These are phyloP conservation scores for Skeletonema potamos DNA, from an alignment of 108 stramenopile species.

Conservation along the genomic window DNA sequence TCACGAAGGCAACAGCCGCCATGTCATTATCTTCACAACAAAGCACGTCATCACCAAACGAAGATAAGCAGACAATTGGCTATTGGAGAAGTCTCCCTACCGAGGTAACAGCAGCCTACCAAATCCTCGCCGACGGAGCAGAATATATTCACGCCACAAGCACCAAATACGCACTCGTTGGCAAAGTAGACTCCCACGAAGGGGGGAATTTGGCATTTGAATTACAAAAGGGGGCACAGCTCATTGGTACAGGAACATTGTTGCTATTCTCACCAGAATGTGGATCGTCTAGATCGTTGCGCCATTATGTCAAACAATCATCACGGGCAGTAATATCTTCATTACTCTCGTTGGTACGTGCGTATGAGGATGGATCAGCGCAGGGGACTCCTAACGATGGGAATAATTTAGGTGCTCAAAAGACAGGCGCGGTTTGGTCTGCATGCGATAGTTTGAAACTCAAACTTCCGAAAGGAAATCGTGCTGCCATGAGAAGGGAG, in stretches of 20 bases:
- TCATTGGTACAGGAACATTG: conserved; percentile 58
- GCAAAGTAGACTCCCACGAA: conserved; percentile 54
- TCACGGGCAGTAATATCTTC: conserved; percentile 51
- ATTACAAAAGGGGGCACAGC: conserved; percentile 65
- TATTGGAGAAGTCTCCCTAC: conserved; percentile 67
- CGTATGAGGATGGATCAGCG: conserved; percentile 50
- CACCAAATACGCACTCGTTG: conserved; percentile 83
- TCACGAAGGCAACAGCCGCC: conserved; percentile 1
- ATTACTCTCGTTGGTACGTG: conserved; percentile 48
- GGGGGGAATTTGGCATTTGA: conserved; percentile 52
- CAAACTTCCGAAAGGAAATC: conserved; percentile 62
- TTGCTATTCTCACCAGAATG: conserved; percentile 42
- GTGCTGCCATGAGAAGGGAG: conserved; percentile 74
- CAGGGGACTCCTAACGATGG: conserved; percentile 15
- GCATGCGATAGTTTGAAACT: conserved; percentile 59
- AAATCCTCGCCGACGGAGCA: conserved; percentile 55
- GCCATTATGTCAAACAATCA: conserved; percentile 58
- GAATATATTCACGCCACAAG: conserved; percentile 60
- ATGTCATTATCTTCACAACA: background rate
- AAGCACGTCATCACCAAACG: background rate
- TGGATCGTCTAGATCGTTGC: conserved; percentile 64
- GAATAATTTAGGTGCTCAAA: conserved; percentile 61
- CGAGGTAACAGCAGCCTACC: conserved; percentile 54
- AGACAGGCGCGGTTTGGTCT: conserved; percentile 79
- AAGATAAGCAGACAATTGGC: conserved; percentile 8